Conservation (phyloP, 1,284 basidiomycete genomes). For the Boletus smithii region DNA sequence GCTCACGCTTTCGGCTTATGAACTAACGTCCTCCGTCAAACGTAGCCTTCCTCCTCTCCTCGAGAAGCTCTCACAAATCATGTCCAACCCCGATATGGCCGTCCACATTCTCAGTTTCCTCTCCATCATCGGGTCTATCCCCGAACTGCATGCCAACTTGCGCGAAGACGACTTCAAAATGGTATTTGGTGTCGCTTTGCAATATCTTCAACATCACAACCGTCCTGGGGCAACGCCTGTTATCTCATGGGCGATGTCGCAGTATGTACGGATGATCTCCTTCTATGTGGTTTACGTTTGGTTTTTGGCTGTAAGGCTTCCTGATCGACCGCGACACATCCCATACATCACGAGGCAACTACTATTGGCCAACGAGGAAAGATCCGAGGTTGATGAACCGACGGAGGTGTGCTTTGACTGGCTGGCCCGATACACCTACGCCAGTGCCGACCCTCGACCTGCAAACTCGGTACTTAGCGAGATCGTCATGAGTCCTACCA, state of each 20-base stretch:
- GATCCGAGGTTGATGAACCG: constrained; percentile 76
- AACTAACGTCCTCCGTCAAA: constrained; percentile 82
- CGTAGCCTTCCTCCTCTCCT: constrained; percentile 81
- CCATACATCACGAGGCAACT: constrained; percentile 87
- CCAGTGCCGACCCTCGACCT: constrained; percentile 89
- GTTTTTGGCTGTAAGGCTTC: constrained; percentile 90
- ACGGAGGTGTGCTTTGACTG: constrained; percentile 98
- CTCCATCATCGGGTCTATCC: constrained; percentile 80
- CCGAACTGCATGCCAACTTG: constrained; percentile 85
- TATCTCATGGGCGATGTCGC: constrained; percentile 85
- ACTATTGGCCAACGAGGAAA: constrained; percentile 82
- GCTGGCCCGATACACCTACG: constrained; percentile 93
- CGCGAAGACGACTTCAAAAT: constrained; percentile 91
- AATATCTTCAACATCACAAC: constrained; percentile 93
- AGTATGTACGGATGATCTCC: constrained; percentile 92
- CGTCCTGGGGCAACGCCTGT: constrained; percentile 58
- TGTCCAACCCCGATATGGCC: constrained; percentile 91
- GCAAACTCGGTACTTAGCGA: constrained; percentile 78
- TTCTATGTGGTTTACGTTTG: constrained; percentile 94
- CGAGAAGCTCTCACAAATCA: constrained; percentile 89
- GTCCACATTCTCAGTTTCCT: constrained; percentile 96
- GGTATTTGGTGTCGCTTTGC: constrained; percentile 92
- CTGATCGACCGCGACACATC: constrained; percentile 81
- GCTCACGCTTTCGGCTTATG: constrained; percentile 85
- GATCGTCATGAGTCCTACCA: constrained; percentile 56